Evolutionary conservation across 257 asterid genomes (phyloP).

Genomic region (Orobanche coerulescens): DNA sequence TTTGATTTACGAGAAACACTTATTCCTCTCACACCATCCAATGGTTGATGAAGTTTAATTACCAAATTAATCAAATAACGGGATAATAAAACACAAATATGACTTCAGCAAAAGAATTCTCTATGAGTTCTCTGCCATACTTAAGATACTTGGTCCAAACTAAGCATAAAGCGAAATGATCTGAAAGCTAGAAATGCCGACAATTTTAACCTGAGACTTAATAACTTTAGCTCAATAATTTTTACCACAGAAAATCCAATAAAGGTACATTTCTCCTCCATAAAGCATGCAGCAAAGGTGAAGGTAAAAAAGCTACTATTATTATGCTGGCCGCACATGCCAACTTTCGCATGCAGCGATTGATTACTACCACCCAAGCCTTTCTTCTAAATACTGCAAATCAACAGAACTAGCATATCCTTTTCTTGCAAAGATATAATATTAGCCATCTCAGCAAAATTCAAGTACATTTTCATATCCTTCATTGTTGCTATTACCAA

Average conservation of each 20-base stretch:
- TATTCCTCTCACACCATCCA: not conserved
- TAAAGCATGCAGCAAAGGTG: not conserved
- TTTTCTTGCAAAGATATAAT: not conserved
- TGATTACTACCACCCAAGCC: not conserved
- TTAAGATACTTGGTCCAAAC: not conserved
- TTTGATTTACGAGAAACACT: not conserved
- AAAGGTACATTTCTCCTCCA: not conserved
- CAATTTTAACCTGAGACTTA: not conserved
- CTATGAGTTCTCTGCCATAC: not conserved
- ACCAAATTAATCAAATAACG: not conserved
- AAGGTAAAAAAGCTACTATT: not conserved
- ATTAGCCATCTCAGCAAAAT: not conserved
- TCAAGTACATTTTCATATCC: not conserved
- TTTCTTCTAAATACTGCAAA: conserved; percentile 6
- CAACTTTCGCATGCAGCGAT: not conserved
- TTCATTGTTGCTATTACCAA: not conserved
- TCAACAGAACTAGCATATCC: not conserved
- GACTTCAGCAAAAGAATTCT: not conserved
- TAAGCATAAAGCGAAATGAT: not conserved
- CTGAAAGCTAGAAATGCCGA: not conserved
- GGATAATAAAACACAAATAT: not conserved
- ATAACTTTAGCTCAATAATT: not conserved
- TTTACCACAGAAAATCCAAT: not conserved
- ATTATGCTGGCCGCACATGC: not conserved
- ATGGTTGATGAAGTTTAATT: not conserved